Evolutionary conservation across 371 early-diverging fungal genomes (phyloP).

Genomic region (Apophysomyces trapeziformis): DNA sequence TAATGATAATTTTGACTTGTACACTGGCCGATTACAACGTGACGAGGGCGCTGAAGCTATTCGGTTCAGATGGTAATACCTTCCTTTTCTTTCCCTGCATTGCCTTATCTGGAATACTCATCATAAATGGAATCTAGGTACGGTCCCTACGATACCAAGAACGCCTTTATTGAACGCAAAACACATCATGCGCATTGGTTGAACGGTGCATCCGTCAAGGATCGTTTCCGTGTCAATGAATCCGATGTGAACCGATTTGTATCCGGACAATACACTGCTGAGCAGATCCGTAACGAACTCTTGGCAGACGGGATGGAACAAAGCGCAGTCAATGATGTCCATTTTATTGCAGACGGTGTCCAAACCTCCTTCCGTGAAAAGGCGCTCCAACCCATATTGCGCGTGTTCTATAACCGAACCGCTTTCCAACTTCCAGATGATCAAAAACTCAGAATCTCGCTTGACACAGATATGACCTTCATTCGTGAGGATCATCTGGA

Average conservation of each 20-base stretch:
- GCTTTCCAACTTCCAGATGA: conserved; percentile 97
- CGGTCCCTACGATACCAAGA: conserved; percentile 59
- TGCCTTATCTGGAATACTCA: conserved; percentile 4
- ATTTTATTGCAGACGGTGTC: conserved; percentile 71
- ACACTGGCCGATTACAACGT: conserved; percentile 83
- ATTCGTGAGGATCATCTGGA: conserved; percentile 78
- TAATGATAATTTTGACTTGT: conserved; percentile 83
- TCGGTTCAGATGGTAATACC: conserved; percentile 86
- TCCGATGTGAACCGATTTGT: conserved; percentile 39
- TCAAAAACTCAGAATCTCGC: conserved; percentile 89
- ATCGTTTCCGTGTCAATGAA: conserved; percentile 52
- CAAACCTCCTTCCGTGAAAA: conserved; percentile 71
- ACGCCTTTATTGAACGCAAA: conserved; percentile 90
- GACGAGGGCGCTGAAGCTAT: conserved; percentile 88
- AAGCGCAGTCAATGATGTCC: conserved; percentile 70
- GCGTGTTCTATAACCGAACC: conserved; percentile 93
- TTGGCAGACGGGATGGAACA: conserved; percentile 68
- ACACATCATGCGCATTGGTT: conserved; percentile 92
- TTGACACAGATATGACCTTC: conserved; percentile 95
- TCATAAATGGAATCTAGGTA: conserved; percentile 47
- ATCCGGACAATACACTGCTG: conserved; percentile 86
- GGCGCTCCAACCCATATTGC: conserved; percentile 75
- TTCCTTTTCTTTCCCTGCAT: conserved; percentile 9
- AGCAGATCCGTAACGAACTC: conserved; percentile 79
- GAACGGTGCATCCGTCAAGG: conserved; percentile 81